Conservation (phyloP, 805 yeast genomes). For the Pichia ethanolica region DNA sequence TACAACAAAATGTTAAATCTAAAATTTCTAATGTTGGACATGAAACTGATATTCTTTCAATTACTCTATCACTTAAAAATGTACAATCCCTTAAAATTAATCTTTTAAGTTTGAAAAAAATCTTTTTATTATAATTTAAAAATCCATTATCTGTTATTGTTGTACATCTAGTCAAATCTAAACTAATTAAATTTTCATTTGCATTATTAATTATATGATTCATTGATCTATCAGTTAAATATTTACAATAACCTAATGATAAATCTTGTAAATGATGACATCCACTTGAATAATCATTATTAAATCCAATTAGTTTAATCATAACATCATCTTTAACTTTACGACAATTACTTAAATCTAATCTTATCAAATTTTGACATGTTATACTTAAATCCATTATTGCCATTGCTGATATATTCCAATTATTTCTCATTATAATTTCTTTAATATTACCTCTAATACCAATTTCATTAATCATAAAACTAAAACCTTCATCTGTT, state of each 20-base stretch:
- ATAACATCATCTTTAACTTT: slow-evolving; percentile 67
- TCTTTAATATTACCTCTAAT: slow-evolving; percentile 50
- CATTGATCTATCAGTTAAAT: slow-evolving; percentile 63
- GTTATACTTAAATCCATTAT: slow-evolving; percentile 70
- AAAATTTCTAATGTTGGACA: slow-evolving; percentile 50
- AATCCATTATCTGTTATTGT: slow-evolving; percentile 73
- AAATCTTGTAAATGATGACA: slow-evolving; percentile 50
- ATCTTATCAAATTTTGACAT: slow-evolving; percentile 48
- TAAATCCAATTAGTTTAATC: slow-evolving; percentile 60
- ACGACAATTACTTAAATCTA: slow-evolving; percentile 67
- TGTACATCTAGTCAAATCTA: slow-evolving; percentile 69
- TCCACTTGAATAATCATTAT: slow-evolving; percentile 32
- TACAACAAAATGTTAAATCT: slow-evolving; percentile 69
- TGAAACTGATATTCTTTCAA: slow-evolving; percentile 52
- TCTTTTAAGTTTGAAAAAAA: slow-evolving; percentile 45
- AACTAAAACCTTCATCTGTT: slow-evolving; percentile 68
- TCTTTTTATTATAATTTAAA: slow-evolving; percentile 51
- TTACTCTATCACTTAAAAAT: slow-evolving; percentile 58
- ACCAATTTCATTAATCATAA: slow-evolving; percentile 64
- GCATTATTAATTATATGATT: slow-evolving; percentile 53
- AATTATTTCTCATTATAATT: slow-evolving; percentile 58
- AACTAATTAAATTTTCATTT: slow-evolving; percentile 42
- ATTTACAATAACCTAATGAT: slow-evolving; percentile 68
- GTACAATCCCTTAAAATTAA: slow-evolving; percentile 66
- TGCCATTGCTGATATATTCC: slow-evolving; percentile 78